Conservation (phyloP, 1,284 basidiomycete species). For the Pterulicium gracile region DNA sequence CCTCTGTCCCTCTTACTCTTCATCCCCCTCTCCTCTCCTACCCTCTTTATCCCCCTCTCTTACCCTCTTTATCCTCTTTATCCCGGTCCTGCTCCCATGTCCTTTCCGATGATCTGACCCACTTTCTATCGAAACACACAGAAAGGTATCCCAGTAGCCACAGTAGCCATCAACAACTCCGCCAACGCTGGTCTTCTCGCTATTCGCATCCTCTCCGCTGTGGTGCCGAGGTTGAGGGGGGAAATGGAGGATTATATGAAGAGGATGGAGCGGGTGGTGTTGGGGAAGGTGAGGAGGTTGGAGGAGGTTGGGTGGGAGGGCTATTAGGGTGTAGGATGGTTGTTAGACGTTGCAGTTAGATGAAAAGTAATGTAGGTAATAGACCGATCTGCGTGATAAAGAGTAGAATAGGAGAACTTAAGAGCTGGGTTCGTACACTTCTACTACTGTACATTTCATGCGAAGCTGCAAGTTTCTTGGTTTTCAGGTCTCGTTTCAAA, state of each 20-base stretch:
- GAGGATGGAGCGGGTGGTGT: conserved; percentile 72
- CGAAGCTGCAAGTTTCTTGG: no score
- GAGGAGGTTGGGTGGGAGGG: conserved; percentile 80
- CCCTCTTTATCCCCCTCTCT: no score
- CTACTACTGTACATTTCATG: no score
- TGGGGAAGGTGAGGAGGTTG: conserved; percentile 74
- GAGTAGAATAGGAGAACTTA: no score
- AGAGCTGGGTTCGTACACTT: no score
- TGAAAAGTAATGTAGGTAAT: no score
- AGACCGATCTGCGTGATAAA: no score
- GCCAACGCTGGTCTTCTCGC: conserved; percentile 92
- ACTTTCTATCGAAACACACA: conserved; percentile 20
- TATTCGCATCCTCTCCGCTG: conserved; percentile 75
- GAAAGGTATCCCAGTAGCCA: conserved; percentile 95
- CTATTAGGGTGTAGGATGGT: no score
- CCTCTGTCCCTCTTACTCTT: no score
- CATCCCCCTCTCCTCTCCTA: background rate
- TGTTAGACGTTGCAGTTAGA: no score
- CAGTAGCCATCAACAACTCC: conserved; percentile 94
- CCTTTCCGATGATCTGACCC: conserved; percentile 4
- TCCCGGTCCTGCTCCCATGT: conserved; percentile 5
- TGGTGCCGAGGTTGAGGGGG: conserved; percentile 54
- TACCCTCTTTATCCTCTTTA: no score
- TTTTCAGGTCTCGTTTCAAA: no score
- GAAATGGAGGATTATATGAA: conserved; percentile 75